phyloP scores from a whole-genome alignment of 345 rosid genomes.

The Orychophragmus violaceus region DNA sequence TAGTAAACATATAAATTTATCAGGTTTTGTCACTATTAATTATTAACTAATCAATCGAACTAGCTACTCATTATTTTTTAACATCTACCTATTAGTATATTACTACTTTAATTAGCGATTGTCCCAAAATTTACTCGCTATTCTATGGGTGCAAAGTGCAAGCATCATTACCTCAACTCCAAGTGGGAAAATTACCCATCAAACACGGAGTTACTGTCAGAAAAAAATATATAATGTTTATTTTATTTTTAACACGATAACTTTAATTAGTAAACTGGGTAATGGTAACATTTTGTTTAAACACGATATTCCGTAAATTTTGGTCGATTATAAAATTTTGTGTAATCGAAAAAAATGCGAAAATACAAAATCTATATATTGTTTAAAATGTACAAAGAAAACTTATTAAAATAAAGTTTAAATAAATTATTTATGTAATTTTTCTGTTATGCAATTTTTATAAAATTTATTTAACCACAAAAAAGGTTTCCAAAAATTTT shows the following conservation, averaged over 20 bases:
- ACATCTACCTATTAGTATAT: slow-evolving; percentile 5
- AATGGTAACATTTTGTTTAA: no score
- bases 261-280: no score
- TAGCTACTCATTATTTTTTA: neutral
- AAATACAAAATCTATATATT: no score
- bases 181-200: slow-evolving; percentile 25
- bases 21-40: slow-evolving; percentile 20
- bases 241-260: neutral
- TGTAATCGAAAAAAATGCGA: no score
- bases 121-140: slow-evolving; percentile 19
- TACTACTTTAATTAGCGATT: slow-evolving; percentile 2
- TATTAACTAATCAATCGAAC: slow-evolving; percentile 18
- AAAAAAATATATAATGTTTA: neutral
- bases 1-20: neutral
- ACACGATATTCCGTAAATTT: no score
- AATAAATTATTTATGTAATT: no score
- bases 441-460: no score
- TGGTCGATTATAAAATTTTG: no score
- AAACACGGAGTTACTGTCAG: slow-evolving; percentile 35
- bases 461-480: no score
- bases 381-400: no score
- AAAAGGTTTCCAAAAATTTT: no score
- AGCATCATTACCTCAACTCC: slow-evolving; percentile 29
- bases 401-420: no score
- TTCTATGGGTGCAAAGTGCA: slow-evolving; percentile 24